These are phyloP conservation scores for Cytospora chrysosperma DNA, from an alignment of 2,329 filamentous ascomycete species.

Conservation along the genomic window DNA sequence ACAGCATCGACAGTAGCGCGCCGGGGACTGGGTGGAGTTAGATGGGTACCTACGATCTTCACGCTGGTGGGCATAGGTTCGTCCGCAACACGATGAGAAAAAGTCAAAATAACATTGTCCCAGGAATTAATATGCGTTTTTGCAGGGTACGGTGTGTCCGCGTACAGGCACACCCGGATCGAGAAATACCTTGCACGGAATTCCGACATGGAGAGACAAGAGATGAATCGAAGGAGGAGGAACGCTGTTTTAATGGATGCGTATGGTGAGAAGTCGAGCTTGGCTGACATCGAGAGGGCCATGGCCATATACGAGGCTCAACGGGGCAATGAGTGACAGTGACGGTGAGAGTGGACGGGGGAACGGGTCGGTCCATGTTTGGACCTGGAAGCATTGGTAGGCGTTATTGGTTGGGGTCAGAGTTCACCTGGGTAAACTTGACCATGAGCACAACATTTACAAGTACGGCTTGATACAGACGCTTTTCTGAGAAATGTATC, in stretches of 20 bases:
- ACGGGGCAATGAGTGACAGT: conserved; percentile 2
- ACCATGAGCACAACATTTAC: background rate
- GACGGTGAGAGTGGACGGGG: background rate
- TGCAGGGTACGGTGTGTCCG: conserved; percentile 23
- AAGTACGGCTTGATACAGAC: background rate
- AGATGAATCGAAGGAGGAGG: conserved; percentile 29
- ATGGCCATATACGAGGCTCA: conserved; percentile 45
- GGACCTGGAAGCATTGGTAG: background rate
- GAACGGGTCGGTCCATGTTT: background rate
- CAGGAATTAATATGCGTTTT: conserved; percentile 23
- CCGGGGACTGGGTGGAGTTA: conserved; percentile 7
- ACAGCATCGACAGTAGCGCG: conserved; percentile 1
- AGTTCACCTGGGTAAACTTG: background rate
- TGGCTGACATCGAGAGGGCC: conserved; percentile 49
- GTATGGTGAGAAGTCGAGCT: conserved; percentile 49
- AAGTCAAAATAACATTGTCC: conserved; percentile 16
- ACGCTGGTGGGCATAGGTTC: conserved; percentile 25
- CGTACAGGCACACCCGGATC: conserved; percentile 19
- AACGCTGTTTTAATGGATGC: conserved; percentile 48
- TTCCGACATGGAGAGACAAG: conserved; percentile 9
- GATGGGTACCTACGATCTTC: conserved; percentile 22
- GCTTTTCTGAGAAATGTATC: background rate
- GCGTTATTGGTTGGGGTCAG: conserved; percentile 1
- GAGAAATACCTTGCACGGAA: conserved; percentile 11
- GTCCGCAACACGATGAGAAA: background rate